Percentiles rank a stretch among this genome's conserved stretches.
These are phyloP conservation scores for Sporormia fimetaria DNA, from an alignment of 495 filamentous ascomycete genomes.

Conservation along the genomic window DNA sequence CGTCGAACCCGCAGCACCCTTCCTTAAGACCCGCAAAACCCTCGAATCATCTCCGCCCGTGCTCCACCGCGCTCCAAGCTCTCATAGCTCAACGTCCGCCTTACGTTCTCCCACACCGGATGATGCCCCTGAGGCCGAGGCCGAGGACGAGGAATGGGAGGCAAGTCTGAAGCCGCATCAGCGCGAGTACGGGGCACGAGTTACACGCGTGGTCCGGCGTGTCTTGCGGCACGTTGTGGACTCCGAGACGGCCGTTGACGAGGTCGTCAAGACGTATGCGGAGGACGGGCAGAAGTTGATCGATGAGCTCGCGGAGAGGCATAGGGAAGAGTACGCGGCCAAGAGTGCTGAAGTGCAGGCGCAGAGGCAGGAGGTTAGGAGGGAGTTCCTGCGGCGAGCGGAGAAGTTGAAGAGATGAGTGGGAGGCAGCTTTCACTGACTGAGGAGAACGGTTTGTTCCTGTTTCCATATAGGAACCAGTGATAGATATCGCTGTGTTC, in stretches of 20 bases:
- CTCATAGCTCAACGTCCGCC: conserved; percentile 24
- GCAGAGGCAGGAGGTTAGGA: conserved; percentile 8
- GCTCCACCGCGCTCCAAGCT: conserved; percentile 4
- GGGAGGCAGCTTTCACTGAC: too few relatives aligned
- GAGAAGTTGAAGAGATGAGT: conserved; percentile 3
- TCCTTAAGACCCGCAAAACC: neutral
- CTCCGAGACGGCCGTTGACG: conserved; percentile 14
- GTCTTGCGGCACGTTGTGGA: conserved; percentile 16
- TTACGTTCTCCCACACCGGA: conserved; percentile 1
- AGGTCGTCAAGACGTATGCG: conserved; percentile 12
- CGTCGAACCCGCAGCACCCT: conserved; percentile 2
- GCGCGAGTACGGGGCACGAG: conserved; percentile 6
- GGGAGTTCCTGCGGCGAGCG: conserved; percentile 4
- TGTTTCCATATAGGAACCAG: too few relatives aligned
- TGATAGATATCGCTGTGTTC: too few relatives aligned
- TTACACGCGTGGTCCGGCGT: conserved; percentile 13
- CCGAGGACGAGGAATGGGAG: conserved; percentile 23
- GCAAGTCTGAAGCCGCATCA: conserved; percentile 20
- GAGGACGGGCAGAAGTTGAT: conserved; percentile 14
- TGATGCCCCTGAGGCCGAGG: neutral
- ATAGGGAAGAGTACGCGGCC: conserved; percentile 3
- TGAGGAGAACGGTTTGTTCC: too few relatives aligned
- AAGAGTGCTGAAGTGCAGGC: neutral
- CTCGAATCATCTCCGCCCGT: conserved; percentile 16
- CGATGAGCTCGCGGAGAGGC: conserved; percentile 2